Evolutionary conservation across 768 basidiomycete species (phyloP).

Genomic region (Phanerochaete sordida): DNA sequence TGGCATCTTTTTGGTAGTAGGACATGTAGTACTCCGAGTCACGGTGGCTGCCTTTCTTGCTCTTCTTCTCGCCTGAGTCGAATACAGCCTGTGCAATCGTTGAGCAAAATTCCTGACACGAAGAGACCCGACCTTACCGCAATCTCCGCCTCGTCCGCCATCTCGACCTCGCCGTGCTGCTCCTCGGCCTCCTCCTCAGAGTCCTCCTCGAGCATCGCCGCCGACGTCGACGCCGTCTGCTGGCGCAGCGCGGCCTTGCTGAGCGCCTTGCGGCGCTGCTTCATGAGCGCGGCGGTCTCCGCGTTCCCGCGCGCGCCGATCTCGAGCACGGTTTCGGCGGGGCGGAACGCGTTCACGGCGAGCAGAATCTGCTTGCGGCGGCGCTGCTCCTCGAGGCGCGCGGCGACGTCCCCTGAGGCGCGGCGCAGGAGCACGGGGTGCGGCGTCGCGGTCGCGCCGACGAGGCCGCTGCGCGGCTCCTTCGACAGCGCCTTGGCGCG

Average conservation of each 20-base stretch:
- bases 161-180: constrained; percentile 39
- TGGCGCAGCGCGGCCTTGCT: constrained; percentile 56
- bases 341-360: constrained; percentile 78
- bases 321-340: constrained; percentile 90
- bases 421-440: constrained; percentile 65
- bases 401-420: constrained; percentile 31
- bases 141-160: constrained; percentile 80
- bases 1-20: constrained; percentile 83
- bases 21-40: constrained; percentile 92
- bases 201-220: constrained; percentile 31
- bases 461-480: constrained; percentile 61
- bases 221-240: constrained; percentile 29
- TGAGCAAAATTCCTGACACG: neutral
- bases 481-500: constrained; percentile 87
- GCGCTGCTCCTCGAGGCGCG: constrained; percentile 42
- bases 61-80: constrained; percentile 40
- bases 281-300: constrained; percentile 74
- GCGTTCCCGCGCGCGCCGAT: constrained; percentile 69
- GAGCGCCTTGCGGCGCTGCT: constrained; percentile 77
- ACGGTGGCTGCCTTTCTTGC: constrained; percentile 51
- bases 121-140: constrained; percentile 42
- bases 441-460: constrained; percentile 56
- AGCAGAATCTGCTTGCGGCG: constrained; percentile 64
- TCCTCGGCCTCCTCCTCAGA: constrained; percentile 31
- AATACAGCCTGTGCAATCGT: constrained; percentile 57